These are phyloP conservation scores for Chrysoporthe deuterocubensis DNA, from an alignment of 2,329 filamentous ascomycete genomes.

Conservation along the genomic window DNA sequence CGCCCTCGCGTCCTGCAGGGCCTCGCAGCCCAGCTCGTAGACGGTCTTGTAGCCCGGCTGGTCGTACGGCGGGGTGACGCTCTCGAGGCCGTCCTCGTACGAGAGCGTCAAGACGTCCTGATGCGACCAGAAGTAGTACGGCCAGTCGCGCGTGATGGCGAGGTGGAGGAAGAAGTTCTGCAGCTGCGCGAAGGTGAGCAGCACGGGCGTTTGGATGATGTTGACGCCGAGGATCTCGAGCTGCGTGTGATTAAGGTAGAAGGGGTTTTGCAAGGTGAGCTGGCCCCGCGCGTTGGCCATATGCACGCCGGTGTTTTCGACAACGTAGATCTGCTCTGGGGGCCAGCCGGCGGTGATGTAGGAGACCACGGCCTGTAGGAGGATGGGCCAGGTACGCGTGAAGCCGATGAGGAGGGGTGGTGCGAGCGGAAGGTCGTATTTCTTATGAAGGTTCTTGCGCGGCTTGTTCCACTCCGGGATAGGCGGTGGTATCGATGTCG, in stretches of 20 bases:
- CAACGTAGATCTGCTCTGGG: conserved; percentile 57
- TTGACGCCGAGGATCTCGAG: conserved; percentile 52
- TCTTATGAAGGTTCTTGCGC: conserved; percentile 42
- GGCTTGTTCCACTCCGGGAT: conserved; percentile 51
- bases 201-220: conserved; percentile 52
- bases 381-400: conserved; percentile 58
- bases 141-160: conserved; percentile 49
- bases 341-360: conserved; percentile 66
- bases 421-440: conserved; percentile 42
- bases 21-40: conserved; percentile 45
- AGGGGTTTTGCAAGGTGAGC: conserved; percentile 58
- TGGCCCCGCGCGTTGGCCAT: conserved; percentile 53
- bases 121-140: conserved; percentile 57
- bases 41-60: conserved; percentile 46
- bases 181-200: conserved; percentile 57
- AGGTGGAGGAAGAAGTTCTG: conserved; percentile 57
- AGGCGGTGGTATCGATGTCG: conserved; percentile 42
- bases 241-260: conserved; percentile 57
- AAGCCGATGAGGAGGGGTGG: conserved; percentile 64
- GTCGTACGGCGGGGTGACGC: conserved; percentile 38
- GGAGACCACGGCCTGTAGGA: conserved; percentile 58
- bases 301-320: conserved; percentile 64
- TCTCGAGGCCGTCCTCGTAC: conserved; percentile 46
- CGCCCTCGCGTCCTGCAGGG: conserved; percentile 39
- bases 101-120: conserved; percentile 54